Percentiles rank a stretch among this genome's conserved stretches.
Evolutionary conservation across 306 rosid species (phyloP).

Genomic region (Castanopsis chinensis): DNA sequence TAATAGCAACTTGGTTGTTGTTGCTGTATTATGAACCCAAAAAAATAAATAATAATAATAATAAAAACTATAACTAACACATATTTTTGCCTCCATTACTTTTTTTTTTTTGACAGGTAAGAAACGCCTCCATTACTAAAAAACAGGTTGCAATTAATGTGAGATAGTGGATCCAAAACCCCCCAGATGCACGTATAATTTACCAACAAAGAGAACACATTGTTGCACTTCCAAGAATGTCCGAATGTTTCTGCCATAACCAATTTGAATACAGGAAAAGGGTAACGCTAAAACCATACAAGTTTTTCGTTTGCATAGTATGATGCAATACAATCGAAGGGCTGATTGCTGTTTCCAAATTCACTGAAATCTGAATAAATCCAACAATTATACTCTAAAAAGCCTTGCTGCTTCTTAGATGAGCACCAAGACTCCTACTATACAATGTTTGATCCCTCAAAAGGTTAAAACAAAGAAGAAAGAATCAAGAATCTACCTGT

Average conservation of each 20-base stretch:
- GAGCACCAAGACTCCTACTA: slow-evolving; percentile 19
- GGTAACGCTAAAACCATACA: neutral
- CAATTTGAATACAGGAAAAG: neutral
- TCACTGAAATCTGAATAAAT: slow-evolving; percentile 11
- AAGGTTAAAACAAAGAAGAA: slow-evolving; percentile 8
- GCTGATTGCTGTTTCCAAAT: neutral
- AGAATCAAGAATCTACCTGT: slow-evolving; percentile 4
- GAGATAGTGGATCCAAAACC: neutral
- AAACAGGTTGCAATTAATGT: neutral
- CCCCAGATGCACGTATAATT: neutral
- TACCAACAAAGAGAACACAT: neutral
- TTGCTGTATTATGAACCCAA: too few species aligned
- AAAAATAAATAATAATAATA: too few species aligned
- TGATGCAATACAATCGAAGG: slow-evolving; percentile 1
- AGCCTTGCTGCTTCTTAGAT: slow-evolving; percentile 10
- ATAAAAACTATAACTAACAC: too few species aligned
- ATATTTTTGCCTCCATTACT: too few species aligned
- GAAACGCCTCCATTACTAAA: too few species aligned
- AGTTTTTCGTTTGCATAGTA: neutral
- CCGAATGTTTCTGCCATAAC: neutral
- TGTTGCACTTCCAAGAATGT: neutral
- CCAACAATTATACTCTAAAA: neutral
- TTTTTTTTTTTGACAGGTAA: too few species aligned
- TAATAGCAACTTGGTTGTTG: too few species aligned
- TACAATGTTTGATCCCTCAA: slow-evolving; percentile 24